These are phyloP conservation scores for Leccinum olivaceopallidum DNA, from an alignment of 768 basidiomycete species.

Conservation along the genomic window DNA sequence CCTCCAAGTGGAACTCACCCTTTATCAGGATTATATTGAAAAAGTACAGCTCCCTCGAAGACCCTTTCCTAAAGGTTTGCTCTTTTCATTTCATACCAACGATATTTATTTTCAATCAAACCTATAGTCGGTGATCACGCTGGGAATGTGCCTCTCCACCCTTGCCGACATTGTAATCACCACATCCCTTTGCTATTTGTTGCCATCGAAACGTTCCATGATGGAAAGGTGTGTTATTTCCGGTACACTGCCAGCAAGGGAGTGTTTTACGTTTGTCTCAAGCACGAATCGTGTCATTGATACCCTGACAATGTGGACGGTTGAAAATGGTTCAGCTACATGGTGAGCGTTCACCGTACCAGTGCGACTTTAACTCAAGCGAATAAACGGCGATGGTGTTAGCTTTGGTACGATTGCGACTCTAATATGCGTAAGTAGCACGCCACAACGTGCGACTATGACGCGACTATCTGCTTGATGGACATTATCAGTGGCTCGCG, in stretches of 20 bases:
- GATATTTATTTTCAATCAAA: not conserved
- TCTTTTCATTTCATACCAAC: not conserved
- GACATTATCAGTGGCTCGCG: constrained; percentile 15
- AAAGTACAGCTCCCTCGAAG: constrained; percentile 8
- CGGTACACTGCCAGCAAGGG: too few species aligned
- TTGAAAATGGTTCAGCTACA: constrained; percentile 25
- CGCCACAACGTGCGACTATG: not conserved
- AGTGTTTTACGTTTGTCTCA: not conserved
- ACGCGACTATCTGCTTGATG: not conserved
- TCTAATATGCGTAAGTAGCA: constrained; percentile 20
- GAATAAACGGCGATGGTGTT: not conserved
- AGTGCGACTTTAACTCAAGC: too few species aligned
- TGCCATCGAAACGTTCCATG: constrained; percentile 39
- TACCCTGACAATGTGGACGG: constrained; percentile 21
- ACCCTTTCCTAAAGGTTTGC: constrained; percentile 13
- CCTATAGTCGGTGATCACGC: constrained; percentile 45
- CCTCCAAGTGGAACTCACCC: not conserved
- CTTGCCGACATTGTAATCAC: constrained; percentile 49
- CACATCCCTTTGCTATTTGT: constrained; percentile 39
- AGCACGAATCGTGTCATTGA: constrained; percentile 27
- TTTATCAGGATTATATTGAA: constrained; percentile 16
- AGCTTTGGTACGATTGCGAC: constrained; percentile 20
- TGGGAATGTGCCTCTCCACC: constrained; percentile 46
- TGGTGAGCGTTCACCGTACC: constrained; percentile 9
- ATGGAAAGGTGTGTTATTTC: constrained; percentile 33